Percentiles rank a stretch among this genome's conserved stretches.
Conservation (phyloP, 2,329 filamentous ascomycete species). For the Fusarium sp. region DNA sequence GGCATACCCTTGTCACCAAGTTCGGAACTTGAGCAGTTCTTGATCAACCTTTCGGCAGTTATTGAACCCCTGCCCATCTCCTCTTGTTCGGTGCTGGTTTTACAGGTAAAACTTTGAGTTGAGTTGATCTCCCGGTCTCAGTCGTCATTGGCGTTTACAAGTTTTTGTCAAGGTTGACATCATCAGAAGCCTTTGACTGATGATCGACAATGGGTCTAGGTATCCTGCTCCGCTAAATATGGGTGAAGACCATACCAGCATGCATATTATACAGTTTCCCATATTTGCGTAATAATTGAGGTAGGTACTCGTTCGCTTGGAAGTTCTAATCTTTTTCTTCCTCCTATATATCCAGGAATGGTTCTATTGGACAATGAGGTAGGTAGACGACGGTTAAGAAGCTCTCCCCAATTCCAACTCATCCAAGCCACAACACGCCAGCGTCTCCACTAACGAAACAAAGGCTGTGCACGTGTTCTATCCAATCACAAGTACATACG, state of each 20-base stretch:
- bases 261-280: not conserved
- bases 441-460: conserved; percentile 22
- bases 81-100: not conserved
- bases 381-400: not conserved
- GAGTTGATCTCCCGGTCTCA: not conserved
- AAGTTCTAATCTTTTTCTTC: not conserved
- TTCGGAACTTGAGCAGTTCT: not conserved
- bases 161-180: conserved; percentile 23
- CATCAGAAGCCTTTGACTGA: conserved; percentile 18
- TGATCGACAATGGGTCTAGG: conserved; percentile 10
- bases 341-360: not conserved
- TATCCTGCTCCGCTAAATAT: not conserved
- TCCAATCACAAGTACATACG: conserved; percentile 20
- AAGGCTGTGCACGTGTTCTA: conserved; percentile 9
- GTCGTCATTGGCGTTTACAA: conserved; percentile 8
- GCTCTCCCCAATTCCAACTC: not conserved
- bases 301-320: no score
- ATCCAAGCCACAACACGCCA: conserved; percentile 19
- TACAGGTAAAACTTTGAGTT: not conserved
- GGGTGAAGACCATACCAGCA: not conserved
- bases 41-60: conserved; percentile 3
- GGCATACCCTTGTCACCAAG: not conserved
- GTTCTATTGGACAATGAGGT: not conserved
- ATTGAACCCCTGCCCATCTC: not conserved
- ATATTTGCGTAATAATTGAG: not conserved